Conservation (phyloP, 2,329 filamentous ascomycete species). For the Fusarium succisae region DNA sequence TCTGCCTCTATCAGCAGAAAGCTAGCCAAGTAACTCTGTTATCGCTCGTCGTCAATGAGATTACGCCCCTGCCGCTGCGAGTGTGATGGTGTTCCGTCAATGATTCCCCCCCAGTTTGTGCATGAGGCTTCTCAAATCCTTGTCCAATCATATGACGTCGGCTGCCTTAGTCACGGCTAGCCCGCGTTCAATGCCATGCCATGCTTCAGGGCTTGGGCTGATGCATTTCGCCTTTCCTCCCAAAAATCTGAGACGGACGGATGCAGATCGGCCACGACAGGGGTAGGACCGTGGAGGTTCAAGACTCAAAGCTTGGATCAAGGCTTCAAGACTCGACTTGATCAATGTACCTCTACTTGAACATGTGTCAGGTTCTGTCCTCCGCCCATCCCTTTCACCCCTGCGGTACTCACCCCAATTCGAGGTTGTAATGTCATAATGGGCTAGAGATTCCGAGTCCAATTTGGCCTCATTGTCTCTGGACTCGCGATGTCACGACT, state of each 20-base stretch:
- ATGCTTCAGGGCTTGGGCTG: constrained; percentile 41
- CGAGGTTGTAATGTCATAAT: constrained; percentile 37
- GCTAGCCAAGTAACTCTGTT: not conserved
- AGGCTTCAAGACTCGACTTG: constrained; percentile 22
- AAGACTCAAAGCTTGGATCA: not conserved
- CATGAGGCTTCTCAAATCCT: constrained; percentile 37
- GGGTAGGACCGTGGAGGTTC: constrained; percentile 25
- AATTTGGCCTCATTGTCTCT: constrained; percentile 7
- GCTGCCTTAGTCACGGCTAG: constrained; percentile 35
- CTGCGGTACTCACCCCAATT: constrained; percentile 36
- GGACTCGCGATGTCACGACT: not conserved
- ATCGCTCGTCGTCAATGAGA: constrained; percentile 17
- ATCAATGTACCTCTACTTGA: constrained; percentile 42
- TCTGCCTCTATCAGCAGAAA: not conserved
- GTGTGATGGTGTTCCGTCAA: constrained; percentile 40
- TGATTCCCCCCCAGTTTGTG: constrained; percentile 38
- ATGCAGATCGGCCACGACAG: constrained; percentile 49
- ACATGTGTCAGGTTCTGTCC: constrained; percentile 43
- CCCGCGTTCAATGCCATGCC: constrained; percentile 33
- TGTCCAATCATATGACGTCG: constrained; percentile 29
- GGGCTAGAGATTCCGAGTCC: constrained; percentile 21
- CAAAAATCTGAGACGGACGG: constrained; percentile 51
- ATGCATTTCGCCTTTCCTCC: constrained; percentile 42
- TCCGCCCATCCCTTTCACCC: constrained; percentile 33
- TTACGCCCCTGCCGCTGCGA: constrained; percentile 36